Conservation (phyloP, 345 rosid genomes). For the Citrus unshiu region DNA sequence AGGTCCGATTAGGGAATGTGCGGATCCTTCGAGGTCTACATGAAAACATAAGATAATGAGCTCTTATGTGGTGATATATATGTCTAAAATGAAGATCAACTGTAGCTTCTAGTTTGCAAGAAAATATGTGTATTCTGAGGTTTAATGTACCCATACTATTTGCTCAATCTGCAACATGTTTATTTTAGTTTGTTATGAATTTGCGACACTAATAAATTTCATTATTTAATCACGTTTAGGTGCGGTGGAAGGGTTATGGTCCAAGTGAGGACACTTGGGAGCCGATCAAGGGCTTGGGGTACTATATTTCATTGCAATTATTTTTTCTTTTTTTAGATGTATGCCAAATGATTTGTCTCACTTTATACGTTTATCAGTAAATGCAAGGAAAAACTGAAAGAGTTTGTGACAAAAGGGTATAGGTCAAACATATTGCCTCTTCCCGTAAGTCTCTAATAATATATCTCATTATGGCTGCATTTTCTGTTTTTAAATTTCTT, state of each 20-base stretch:
- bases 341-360: not conserved
- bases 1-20: not conserved
- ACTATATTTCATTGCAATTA: not conserved
- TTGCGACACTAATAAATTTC: not conserved
- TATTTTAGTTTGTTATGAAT: no score
- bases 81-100: not conserved
- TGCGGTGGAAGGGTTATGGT: constrained; percentile 33
- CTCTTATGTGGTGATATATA: not conserved
- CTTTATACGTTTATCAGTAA: constrained; percentile 9
- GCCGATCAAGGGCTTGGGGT: constrained; percentile 31
- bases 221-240: constrained; percentile 13
- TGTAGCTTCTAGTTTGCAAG: no score
- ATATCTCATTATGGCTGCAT: not conserved
- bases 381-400: constrained; percentile 29
- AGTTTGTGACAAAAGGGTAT: constrained; percentile 31
- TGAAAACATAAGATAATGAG: not conserved
- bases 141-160: not conserved
- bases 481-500: not conserved
- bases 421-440: constrained; percentile 35
- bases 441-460: constrained; percentile 22
- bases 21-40: not conserved
- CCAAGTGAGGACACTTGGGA: constrained; percentile 42
- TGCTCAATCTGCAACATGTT: no score
- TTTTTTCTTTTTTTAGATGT: not conserved
- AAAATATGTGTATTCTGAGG: no score